A percentile compares a stretch with the other conserved stretches of the same genome.
phyloP scores from a whole-genome alignment of 192 early-diverging fungal species.

The Phlyctochytrium arcticum region DNA sequence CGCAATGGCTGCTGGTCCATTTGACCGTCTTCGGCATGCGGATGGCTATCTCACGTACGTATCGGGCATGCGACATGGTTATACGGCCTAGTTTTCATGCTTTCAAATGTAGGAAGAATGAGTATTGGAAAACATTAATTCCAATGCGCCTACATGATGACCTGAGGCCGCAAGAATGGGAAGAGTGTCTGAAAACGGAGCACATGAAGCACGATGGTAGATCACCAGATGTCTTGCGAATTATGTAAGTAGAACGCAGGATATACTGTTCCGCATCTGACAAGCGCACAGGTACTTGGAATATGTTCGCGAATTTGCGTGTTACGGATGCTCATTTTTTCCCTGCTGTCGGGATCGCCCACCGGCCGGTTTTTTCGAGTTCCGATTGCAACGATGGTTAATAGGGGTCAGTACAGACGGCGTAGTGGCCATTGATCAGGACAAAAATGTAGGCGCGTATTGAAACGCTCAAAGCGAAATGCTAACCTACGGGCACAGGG shows the following conservation, averaged over 20 bases:
- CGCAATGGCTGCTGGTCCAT: slow-evolving; percentile 39
- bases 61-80: not conserved
- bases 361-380: slow-evolving; percentile 56
- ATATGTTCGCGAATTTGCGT: slow-evolving; percentile 42
- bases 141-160: slow-evolving; percentile 12
- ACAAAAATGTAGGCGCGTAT: slow-evolving; percentile 36
- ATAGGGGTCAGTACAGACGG: slow-evolving; percentile 46
- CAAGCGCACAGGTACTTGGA: slow-evolving; percentile 38
- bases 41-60: slow-evolving; percentile 44
- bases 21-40: slow-evolving; percentile 34
- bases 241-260: slow-evolving; percentile 1
- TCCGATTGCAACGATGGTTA: slow-evolving; percentile 44
- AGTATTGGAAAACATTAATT: slow-evolving; percentile 15
- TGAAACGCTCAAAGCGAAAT: not conserved
- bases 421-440: slow-evolving; percentile 42
- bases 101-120: slow-evolving; percentile 14
- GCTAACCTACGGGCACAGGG: slow-evolving; percentile 1
- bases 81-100: not conserved
- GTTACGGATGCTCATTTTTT: slow-evolving; percentile 55
- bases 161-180: slow-evolving; percentile 24
- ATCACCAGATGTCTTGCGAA: slow-evolving; percentile 2
- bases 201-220: slow-evolving; percentile 21
- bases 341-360: slow-evolving; percentile 44
- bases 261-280: not conserved
- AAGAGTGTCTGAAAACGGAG: slow-evolving; percentile 7